phyloP scores from a whole-genome alignment of 2,329 filamentous ascomycete genomes.

The Arthrobotrys sinensis region DNA sequence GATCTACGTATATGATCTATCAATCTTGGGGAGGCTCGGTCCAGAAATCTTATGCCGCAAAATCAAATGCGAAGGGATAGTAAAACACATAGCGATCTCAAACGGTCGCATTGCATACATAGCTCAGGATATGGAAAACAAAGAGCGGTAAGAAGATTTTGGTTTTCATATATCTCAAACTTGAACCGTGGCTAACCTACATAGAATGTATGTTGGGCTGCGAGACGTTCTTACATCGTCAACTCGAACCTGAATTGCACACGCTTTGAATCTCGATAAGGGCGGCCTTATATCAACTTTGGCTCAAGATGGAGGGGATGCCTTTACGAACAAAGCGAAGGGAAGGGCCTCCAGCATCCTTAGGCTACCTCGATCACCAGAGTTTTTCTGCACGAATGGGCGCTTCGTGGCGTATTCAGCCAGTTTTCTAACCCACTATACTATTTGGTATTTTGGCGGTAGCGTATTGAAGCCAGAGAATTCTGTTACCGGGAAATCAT shows the following conservation, averaged over 20 bases:
- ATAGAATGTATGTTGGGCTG: slow-evolving; percentile 9
- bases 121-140: background rate
- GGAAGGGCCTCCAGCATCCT: background rate
- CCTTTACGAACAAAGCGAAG: slow-evolving; percentile 23
- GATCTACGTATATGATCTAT: slow-evolving; percentile 36
- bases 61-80: slow-evolving; percentile 13
- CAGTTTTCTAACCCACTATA: slow-evolving; percentile 23
- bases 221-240: slow-evolving; percentile 10
- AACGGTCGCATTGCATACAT: slow-evolving; percentile 3
- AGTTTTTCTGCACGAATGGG: slow-evolving; percentile 33
- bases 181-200: background rate
- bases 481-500: slow-evolving; percentile 10
- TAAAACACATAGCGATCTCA: slow-evolving; percentile 14
- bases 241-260: background rate
- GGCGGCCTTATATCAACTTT: background rate
- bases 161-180: background rate
- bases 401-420: slow-evolving; percentile 17
- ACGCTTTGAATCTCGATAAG: background rate
- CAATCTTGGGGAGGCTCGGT: background rate
- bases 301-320: background rate
- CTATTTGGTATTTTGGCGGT: slow-evolving; percentile 22
- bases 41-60: slow-evolving; percentile 12
- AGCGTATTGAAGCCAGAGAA: background rate
- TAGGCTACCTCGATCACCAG: slow-evolving; percentile 5
- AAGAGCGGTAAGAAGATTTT: slow-evolving; percentile 11